Evolutionary conservation across 2,329 filamentous ascomycete species (phyloP).

Genomic region (Juglanconis oblonga): DNA sequence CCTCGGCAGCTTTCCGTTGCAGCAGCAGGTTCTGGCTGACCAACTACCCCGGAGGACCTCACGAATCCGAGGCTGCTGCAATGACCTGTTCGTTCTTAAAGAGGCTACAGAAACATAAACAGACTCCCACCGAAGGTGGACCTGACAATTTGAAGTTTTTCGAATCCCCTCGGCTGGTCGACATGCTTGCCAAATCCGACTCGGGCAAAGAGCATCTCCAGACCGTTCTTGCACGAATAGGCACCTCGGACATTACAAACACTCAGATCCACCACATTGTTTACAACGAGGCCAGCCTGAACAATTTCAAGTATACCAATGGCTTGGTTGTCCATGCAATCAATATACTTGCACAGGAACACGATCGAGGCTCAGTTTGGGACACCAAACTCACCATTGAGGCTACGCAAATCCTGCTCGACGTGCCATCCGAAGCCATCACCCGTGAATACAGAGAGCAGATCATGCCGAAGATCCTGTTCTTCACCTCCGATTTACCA

Average conservation of each 20-base stretch:
- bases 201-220: constrained; percentile 8
- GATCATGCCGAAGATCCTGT: constrained; percentile 35
- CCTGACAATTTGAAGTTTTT: constrained; percentile 4
- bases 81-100: constrained; percentile 26
- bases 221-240: constrained; percentile 1
- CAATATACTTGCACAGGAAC: constrained; percentile 3
- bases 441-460: constrained; percentile 42
- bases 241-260: neutral
- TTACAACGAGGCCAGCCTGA: constrained; percentile 14
- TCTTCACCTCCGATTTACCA: constrained; percentile 24
- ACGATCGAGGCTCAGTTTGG: neutral
- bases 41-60: constrained; percentile 21
- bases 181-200: constrained; percentile 4
- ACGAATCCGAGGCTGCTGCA: constrained; percentile 25
- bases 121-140: constrained; percentile 3
- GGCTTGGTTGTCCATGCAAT: constrained; percentile 13
- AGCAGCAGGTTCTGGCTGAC: constrained; percentile 29
- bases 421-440: constrained; percentile 36
- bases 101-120: constrained; percentile 20
- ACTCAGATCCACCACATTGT: neutral
- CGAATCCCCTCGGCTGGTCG: constrained; percentile 4
- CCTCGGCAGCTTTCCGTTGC: constrained; percentile 30
- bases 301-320: constrained; percentile 14
- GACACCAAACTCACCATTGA: neutral
- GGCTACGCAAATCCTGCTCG: constrained; percentile 25